Conservation (phyloP, 495 filamentous ascomycete genomes). For the Penicillium manginii region DNA sequence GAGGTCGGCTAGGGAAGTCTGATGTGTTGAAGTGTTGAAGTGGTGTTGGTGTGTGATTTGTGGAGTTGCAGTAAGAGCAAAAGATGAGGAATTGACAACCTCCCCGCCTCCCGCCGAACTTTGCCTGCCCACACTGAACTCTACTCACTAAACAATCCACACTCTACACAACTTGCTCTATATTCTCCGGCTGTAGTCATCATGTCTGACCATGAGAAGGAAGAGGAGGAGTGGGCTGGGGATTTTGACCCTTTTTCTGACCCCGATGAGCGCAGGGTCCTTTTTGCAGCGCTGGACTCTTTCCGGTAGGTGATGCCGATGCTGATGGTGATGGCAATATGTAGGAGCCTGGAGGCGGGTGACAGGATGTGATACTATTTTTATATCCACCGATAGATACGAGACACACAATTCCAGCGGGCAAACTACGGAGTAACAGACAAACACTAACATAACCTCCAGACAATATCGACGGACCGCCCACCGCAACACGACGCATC, state of each 20-base stretch:
- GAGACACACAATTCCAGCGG: too few species aligned
- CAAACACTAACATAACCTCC: constrained; percentile 1
- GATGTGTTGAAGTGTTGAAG: too few species aligned
- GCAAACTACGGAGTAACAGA: too few species aligned
- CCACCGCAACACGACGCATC: constrained; percentile 86
- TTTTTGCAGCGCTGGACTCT: constrained; percentile 80
- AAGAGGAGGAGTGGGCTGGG: constrained; percentile 55
- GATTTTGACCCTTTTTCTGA: constrained; percentile 67
- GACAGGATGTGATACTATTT: neutral
- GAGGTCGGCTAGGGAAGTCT: too few species aligned
- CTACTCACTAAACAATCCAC: neutral
- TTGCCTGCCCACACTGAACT: constrained; percentile 21
- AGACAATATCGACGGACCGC: constrained; percentile 84
- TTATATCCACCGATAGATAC: neutral
- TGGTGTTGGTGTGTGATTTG: neutral
- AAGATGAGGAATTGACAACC: constrained; percentile 13
- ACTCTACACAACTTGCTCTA: neutral
- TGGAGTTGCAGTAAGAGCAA: too few species aligned
- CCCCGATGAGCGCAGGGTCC: constrained; percentile 72
- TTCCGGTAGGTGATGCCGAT: constrained; percentile 67
- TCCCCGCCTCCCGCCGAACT: constrained; percentile 17
- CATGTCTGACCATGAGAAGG: constrained; percentile 29
- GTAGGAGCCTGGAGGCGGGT: neutral
- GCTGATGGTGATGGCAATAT: neutral
- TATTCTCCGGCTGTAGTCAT: neutral